Conservation (phyloP, 371 early-diverging fungal species). For the Blakeslea trispora region DNA sequence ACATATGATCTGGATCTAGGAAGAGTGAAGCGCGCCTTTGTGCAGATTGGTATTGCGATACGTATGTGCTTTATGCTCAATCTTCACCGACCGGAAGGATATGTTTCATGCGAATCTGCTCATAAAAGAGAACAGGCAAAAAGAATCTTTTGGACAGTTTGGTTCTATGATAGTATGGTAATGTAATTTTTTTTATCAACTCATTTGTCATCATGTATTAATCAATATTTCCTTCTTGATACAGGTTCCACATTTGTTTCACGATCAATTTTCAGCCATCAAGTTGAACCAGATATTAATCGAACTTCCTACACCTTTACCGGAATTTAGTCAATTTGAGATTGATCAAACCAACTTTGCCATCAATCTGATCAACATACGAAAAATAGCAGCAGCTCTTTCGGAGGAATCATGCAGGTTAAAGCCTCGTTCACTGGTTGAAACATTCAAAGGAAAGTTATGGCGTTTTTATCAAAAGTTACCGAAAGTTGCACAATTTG, state of each 20-base stretch:
- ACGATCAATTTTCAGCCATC: slow-evolving; percentile 22
- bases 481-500: slow-evolving; percentile 5
- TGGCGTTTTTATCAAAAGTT: slow-evolving; percentile 7
- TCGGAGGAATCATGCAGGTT: slow-evolving; percentile 15
- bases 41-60: slow-evolving; percentile 37
- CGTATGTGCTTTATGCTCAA: slow-evolving; percentile 41
- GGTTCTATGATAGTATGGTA: slow-evolving; percentile 43
- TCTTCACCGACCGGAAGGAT: slow-evolving; percentile 34
- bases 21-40: slow-evolving; percentile 30
- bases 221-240: not conserved
- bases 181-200: not conserved
- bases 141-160: slow-evolving; percentile 40
- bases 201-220: not conserved
- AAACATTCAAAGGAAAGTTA: slow-evolving; percentile 7
- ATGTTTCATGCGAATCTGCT: slow-evolving; percentile 18
- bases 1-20: slow-evolving; percentile 41
- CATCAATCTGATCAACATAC: slow-evolving; percentile 22
- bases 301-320: slow-evolving; percentile 23
- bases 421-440: slow-evolving; percentile 10
- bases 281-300: slow-evolving; percentile 22
- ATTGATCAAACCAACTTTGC: slow-evolving; percentile 32
- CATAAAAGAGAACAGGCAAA: slow-evolving; percentile 34
- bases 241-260: slow-evolving; percentile 21
- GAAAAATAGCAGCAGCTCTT: slow-evolving; percentile 16
- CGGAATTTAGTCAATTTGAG: slow-evolving; percentile 23